Evolutionary conservation across 2,329 filamentous ascomycete genomes (phyloP).

Genomic region (Aspergillus sp.): DNA sequence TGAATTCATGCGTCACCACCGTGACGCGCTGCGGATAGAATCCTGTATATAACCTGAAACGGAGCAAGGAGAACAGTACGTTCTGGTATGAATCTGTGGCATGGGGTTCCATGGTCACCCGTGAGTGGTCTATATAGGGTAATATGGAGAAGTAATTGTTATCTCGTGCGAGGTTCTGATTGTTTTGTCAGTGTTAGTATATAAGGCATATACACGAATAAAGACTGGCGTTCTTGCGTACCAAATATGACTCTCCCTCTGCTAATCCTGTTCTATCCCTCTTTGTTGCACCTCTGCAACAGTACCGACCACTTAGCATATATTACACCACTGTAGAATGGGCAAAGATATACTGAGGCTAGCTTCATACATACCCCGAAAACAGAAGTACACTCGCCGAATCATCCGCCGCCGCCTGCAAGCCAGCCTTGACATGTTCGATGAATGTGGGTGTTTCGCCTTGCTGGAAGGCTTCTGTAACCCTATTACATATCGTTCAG

Average conservation of each 20-base stretch:
- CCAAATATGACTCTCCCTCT: slow-evolving; percentile 58
- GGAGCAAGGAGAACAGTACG: slow-evolving; percentile 64
- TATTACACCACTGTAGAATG: too few relatives aligned
- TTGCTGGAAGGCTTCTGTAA: slow-evolving; percentile 67
- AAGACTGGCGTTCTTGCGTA: slow-evolving; percentile 12
- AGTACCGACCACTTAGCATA: too few relatives aligned
- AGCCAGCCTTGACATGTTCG: slow-evolving; percentile 61
- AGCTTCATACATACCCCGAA: slow-evolving; percentile 53
- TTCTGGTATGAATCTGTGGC: slow-evolving; percentile 85
- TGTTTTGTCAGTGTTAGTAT: not conserved
- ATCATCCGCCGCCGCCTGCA: slow-evolving; percentile 45
- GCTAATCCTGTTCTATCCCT: slow-evolving; percentile 44
- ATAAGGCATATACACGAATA: too few relatives aligned
- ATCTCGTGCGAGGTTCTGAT: slow-evolving; percentile 26
- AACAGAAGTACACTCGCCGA: slow-evolving; percentile 53
- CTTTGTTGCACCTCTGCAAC: slow-evolving; percentile 54
- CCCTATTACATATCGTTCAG: slow-evolving; percentile 32
- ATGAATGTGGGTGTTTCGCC: slow-evolving; percentile 74
- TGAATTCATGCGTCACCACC: slow-evolving; percentile 63
- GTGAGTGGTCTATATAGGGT: slow-evolving; percentile 6
- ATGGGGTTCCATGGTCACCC: slow-evolving; percentile 56
- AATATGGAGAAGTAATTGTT: slow-evolving; percentile 26
- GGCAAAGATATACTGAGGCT: too few relatives aligned
- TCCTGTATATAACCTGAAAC: slow-evolving; percentile 34
- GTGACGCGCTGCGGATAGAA: slow-evolving; percentile 53